phyloP scores from a whole-genome alignment of 371 early-diverging fungal species.

The Actinomortierella ambigua region DNA sequence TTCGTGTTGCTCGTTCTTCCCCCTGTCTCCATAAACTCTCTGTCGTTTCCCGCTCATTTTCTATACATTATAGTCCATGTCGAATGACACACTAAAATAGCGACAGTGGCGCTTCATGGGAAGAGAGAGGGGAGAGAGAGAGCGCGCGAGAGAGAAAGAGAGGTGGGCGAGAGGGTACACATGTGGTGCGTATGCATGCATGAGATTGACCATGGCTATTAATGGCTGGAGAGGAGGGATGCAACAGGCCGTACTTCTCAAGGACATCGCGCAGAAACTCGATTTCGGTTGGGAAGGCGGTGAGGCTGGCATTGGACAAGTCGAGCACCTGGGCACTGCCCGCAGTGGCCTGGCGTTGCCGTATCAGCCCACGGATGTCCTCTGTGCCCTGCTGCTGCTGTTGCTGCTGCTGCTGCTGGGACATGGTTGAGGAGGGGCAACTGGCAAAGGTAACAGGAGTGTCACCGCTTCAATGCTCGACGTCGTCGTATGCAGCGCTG shows the following conservation, averaged over 20 bases:
- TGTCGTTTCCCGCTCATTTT: too few species aligned
- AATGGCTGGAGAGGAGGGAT: background rate
- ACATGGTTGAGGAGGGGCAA: too few species aligned
- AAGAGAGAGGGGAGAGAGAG: too few species aligned
- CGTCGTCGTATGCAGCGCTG: too few species aligned
- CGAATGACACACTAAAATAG: background rate
- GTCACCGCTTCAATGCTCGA: too few species aligned
- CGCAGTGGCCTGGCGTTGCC: slow-evolving; percentile 27
- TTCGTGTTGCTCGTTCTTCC: too few species aligned
- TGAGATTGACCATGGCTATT: background rate
- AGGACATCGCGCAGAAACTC: slow-evolving; percentile 38
- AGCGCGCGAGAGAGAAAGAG: background rate
- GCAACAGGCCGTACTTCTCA: slow-evolving; percentile 30
- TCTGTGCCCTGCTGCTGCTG: too few species aligned
- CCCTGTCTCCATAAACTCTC: too few species aligned
- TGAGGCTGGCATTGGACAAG: slow-evolving; percentile 29
- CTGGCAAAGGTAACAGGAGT: too few species aligned
- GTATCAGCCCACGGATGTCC: slow-evolving; percentile 13
- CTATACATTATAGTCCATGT: too few species aligned
- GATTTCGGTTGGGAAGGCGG: slow-evolving; percentile 37
- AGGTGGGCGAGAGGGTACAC: background rate
- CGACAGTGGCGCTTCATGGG: too few species aligned
- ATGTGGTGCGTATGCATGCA: background rate
- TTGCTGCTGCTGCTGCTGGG: too few species aligned
- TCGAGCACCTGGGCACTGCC: slow-evolving; percentile 43